phyloP scores from a whole-genome alignment of 2,329 filamentous ascomycete genomes.

The Verticillium klebahnii region DNA sequence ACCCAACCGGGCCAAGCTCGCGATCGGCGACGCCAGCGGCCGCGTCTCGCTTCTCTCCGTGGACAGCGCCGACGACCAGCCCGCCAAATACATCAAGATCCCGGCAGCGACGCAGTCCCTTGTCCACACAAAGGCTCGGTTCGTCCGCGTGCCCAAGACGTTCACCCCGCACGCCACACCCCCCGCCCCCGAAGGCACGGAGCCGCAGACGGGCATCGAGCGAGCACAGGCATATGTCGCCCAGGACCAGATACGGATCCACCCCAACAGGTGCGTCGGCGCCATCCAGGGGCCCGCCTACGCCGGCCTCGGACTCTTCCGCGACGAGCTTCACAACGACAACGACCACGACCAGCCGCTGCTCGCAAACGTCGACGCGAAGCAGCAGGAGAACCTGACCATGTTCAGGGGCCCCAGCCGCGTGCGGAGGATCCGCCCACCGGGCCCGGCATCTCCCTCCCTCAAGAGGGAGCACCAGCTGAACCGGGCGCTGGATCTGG shows the following conservation, averaged over 20 bases:
- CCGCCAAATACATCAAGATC: conserved; percentile 29
- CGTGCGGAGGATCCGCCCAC: conserved; percentile 9
- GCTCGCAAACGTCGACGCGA: conserved; percentile 33
- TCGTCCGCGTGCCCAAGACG: conserved; percentile 39
- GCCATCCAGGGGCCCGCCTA: conserved; percentile 54
- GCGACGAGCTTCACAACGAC: conserved; percentile 42
- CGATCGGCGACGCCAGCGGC: conserved; percentile 58
- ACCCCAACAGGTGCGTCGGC: conserved; percentile 44
- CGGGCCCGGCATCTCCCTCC: neutral
- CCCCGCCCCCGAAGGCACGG: conserved; percentile 29
- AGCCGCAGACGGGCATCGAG: conserved; percentile 19
- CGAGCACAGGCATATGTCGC: conserved; percentile 30
- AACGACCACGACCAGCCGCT: conserved; percentile 38
- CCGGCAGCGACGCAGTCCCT: conserved; percentile 22
- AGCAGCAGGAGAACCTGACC: conserved; percentile 37
- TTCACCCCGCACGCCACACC: conserved; percentile 48
- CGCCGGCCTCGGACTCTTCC: conserved; percentile 37
- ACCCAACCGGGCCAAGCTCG: conserved; percentile 47
- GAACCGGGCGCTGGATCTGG: conserved; percentile 24
- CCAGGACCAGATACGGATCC: conserved; percentile 33
- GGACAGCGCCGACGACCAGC: conserved; percentile 34
- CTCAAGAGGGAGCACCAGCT: conserved; percentile 14
- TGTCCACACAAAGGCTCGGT: conserved; percentile 12
- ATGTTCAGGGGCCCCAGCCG: conserved; percentile 8
- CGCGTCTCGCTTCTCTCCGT: conserved; percentile 51